Base-by-base conservation (phyloP, 2,329 filamentous ascomycete genomes). In the Camptophora hylomeconis region DNA sequence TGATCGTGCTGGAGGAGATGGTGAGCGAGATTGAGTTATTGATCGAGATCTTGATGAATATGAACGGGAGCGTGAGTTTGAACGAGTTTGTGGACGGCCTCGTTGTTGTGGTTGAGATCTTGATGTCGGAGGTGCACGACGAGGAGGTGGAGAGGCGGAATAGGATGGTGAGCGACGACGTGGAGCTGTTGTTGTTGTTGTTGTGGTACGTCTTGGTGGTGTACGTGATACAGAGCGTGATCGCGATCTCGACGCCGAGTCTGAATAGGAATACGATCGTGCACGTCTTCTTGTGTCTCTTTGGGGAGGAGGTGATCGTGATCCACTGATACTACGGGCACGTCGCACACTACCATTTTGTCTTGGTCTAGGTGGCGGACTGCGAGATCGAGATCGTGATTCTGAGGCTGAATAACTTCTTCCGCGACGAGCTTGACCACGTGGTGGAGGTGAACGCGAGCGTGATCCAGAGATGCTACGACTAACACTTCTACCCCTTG, bases 371-470 rank as follows among this genome's bases (percentile, higher is more conserved):
- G 19, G 21, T 15, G 20, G 27, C n/a, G 26, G 23, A 17, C 31
- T 33, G 6, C 33, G 33, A 15, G 38, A 35, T 20, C 35, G 36
- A 21, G 40, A 40, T 7, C 36, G 41, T 10, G 47, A 46, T 14
- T 30, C 36, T 18, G 41, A 42, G 14, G 32, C 7, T 2, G 38
- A 42, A 4, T 26, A 24, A 18, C 19, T 36, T 24, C 30, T 31
- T 20, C 39, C 39, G 28, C 39, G 38, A 14, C 24, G 30, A 13
- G 37, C 37, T 28, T 33, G 34, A 7, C 33, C 24, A 8, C 31
- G 34, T 24, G 28, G 37, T 17, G 45, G 40, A 14, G 45, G 45
- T 8, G 47, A 47, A 28, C 36, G 31, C 18, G 48, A 50, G 8
- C 32, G 30, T n/a, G 48, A 50, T 2, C 27, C 20, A 7, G 42